Evolutionary conservation across 1,139 yeast species (phyloP).

Genomic region (Magnusiomyces magnusii): DNA sequence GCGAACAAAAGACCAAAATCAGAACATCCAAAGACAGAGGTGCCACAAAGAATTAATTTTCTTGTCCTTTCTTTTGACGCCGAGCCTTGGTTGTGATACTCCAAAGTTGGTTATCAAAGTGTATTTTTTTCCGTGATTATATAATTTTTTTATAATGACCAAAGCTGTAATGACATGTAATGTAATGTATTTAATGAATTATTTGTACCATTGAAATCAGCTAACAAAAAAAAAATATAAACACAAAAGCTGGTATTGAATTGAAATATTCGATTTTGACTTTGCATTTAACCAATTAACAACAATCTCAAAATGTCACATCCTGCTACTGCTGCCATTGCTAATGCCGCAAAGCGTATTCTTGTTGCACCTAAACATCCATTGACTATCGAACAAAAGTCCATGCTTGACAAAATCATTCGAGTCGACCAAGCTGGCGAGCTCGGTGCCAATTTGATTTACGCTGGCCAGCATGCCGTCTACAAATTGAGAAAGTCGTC

Average conservation of each 20-base stretch:
- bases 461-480: conserved; percentile 82
- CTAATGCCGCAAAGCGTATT: conserved; percentile 10
- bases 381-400: conserved; percentile 31
- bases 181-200: no score
- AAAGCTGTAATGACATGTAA: no score
- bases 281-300: neutral
- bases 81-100: no score
- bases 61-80: no score
- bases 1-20: conserved; percentile 12
- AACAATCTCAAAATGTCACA: neutral
- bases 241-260: no score
- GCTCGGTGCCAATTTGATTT: conserved; percentile 92
- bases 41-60: neutral
- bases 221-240: no score
- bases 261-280: no score
- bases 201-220: no score
- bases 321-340: conserved; percentile 8
- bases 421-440: conserved; percentile 99
- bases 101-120: no score
- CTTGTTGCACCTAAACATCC: conserved; percentile 2
- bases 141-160: no score
- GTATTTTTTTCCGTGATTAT: no score
- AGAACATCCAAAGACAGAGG: neutral
- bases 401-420: conserved; percentile 65
- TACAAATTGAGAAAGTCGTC: conserved; percentile 52